Evolutionary conservation across 1,284 basidiomycete genomes (phyloP), one percentile per base, ranked within the genome.

Genomic region (Xerocomus amazonicus): DNA sequence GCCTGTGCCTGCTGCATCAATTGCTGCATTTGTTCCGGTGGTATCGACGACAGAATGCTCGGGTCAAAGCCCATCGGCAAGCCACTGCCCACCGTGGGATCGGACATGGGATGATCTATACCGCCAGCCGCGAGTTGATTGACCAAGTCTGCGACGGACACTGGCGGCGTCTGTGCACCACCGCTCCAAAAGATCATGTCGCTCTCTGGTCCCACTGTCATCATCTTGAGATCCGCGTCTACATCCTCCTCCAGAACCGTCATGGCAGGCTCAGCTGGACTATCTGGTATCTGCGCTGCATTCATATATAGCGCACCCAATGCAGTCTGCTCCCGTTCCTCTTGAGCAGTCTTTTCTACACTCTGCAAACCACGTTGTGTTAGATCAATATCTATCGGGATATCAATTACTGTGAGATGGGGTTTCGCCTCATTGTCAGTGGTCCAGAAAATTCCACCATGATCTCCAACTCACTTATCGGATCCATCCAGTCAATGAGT

Each of bases 401-500:
- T 74, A 58, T 84, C 82, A 56, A 89, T 69, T 38, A 70, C 86
- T 89, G 62, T 47, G 60, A 42, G 52, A 23, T 23, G 19, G 19
- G 19, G 19, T 23, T 23, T 23, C 4, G 19, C 19, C 19, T 23
- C 19, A 23, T 23, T 23, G 19, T 23, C 19, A 23, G 19, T 23
- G 19, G 19, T 23, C 19, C 19, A 23, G 19, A 23, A 23, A 23
- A 23, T 23, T 23, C 19, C 35, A 35, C 55, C 34, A 54, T 41
- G 35, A 55, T 52, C 47, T 34, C 48, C 2, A 41, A 67, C 64
- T 80, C 76, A 91, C 88, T 72, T 59, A 77, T 66, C 55, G 87
- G 87, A 61, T 91, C 88, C 60, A 72, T 74, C 87, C 87, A 91
- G 73, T 91, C 89, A 59, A 89, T 73, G 51, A 80, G 76, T 70